Evolutionary conservation across 345 rosid genomes (phyloP).

Genomic region (Brassica juncea): DNA sequence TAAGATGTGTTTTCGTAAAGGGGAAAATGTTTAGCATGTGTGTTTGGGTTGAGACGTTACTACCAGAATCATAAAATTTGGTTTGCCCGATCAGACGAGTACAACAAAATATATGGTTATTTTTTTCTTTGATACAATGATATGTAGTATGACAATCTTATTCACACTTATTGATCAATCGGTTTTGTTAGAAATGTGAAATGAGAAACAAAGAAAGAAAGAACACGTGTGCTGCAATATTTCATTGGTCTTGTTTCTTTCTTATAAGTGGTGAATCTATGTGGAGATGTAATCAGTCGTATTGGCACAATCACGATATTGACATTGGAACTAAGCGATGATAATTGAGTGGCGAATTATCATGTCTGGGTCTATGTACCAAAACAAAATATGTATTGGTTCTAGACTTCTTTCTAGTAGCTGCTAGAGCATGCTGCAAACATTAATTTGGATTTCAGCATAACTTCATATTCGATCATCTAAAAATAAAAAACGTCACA

Average conservation of each 20-base stretch:
- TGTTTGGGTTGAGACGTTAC: slow-evolving; percentile 22
- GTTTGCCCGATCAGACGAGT: neutral
- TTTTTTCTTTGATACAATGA: neutral
- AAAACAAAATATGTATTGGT: too few species aligned
- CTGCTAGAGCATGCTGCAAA: neutral
- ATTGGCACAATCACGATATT: slow-evolving; percentile 16
- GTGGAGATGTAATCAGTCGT: neutral
- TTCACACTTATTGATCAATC: neutral
- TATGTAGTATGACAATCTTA: neutral
- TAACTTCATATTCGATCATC: neutral
- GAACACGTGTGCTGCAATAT: slow-evolving; percentile 8
- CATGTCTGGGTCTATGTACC: neutral
- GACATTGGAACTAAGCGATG: slow-evolving; percentile 6
- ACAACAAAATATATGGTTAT: neutral
- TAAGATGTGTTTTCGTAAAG: slow-evolving; percentile 25
- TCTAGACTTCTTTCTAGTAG: neutral
- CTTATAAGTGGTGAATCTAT: neutral
- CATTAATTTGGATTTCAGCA: neutral
- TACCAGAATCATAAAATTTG: neutral
- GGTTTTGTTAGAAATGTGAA: neutral
- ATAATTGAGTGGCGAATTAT: neutral
- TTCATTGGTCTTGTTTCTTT: neutral
- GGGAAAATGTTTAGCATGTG: slow-evolving; percentile 1
- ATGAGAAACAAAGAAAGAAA: neutral
- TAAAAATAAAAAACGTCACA: neutral